Conservation (phyloP, 768 basidiomycete species). For the Austroboletus eburneus region DNA sequence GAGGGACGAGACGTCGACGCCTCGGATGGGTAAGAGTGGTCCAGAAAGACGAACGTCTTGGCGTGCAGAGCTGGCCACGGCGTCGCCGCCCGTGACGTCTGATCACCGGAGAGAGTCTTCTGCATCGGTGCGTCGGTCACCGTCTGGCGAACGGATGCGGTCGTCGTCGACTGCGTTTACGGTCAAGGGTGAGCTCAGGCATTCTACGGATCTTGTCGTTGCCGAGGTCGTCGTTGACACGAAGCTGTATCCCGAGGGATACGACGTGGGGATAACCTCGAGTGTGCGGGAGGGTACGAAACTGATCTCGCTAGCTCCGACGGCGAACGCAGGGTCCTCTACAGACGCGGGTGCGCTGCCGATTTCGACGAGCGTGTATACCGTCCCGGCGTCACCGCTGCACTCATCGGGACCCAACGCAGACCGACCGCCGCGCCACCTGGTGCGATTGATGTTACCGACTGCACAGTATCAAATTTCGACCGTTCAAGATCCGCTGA, state of each 20-base stretch:
- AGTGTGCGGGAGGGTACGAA: constrained; percentile 36
- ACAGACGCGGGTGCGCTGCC: constrained; percentile 37
- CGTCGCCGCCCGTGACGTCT: constrained; percentile 23
- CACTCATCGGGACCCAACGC: constrained; percentile 66
- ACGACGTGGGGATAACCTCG: constrained; percentile 48
- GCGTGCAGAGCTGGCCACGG: constrained; percentile 11
- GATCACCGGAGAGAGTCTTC: constrained; percentile 17
- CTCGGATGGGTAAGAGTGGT: too few species aligned
- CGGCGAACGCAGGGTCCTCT: constrained; percentile 5
- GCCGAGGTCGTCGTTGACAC: constrained; percentile 80
- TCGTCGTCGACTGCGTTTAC: constrained; percentile 53
- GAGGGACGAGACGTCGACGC: constrained; percentile 34
- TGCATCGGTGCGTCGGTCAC: constrained; percentile 28
- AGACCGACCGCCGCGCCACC: constrained; percentile 57
- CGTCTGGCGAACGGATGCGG: constrained; percentile 32
- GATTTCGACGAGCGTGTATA: constrained; percentile 58
- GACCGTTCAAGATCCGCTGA: constrained; percentile 77
- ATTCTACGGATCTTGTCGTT: constrained; percentile 66
- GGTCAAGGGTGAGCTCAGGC: constrained; percentile 54
- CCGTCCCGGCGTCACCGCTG: constrained; percentile 76
- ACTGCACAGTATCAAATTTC: constrained; percentile 77
- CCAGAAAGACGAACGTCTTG: constrained; percentile 12
- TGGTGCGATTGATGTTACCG: constrained; percentile 74
- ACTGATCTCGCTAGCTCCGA: constrained; percentile 33
- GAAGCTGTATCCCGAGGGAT: constrained; percentile 76